Base-by-base conservation (phyloP, 345 rosid genomes). In the Eutrema yunnanense region DNA sequence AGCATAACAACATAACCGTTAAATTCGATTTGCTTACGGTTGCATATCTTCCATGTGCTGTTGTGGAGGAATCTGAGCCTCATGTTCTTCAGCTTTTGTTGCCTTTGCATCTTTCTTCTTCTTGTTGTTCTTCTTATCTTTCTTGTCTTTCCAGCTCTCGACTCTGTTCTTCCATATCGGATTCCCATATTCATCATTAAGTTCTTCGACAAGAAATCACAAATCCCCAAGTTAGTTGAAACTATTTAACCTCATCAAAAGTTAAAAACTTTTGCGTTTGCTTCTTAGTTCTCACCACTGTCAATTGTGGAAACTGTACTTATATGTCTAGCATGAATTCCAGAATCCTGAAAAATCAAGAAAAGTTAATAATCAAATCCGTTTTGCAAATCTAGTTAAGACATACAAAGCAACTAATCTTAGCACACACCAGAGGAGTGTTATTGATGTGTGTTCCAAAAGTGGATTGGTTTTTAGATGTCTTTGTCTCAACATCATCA, bases 141-240 rank as follows among this genome's bases (percentile, higher is more conserved):
- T 95, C 81, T 95, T 95, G 46, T 88, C 97, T 85, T 90, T 95
- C 97, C 97, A 92, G 65, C 96, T 95, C 67, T 95, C 97, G 55
- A 95, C 97, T 61, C 97, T 85, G 74, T 90, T 92, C 86, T 92
- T 95, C 99, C 99, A 95, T 47, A 95, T 88, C 4, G 99, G 96
- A 37, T 95, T 95, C 41, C 92, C 99, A 9, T 73, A 82, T 63
- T 92, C 97, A 78, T 92, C 97, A 33, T 87, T 86, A 67, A 86
- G 76, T 68, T 92, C 99, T 95, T 76, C 75, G 61, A 78, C 14
- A 68, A 71, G 65, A 73, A 58, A 43, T 2, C 36, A 58, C 16
- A 44, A 22, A 50, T 51, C 37, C n/a, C 14, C 3, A 41, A 58
- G 8, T 77, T 71, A 55, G 67, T 34, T 29, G n/a, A 22, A 61